A percentile compares a stretch with the other conserved stretches of the same genome.
phyloP scores from a whole-genome alignment of 2,329 filamentous ascomycete species.

The Ceratocystis cubensis region DNA sequence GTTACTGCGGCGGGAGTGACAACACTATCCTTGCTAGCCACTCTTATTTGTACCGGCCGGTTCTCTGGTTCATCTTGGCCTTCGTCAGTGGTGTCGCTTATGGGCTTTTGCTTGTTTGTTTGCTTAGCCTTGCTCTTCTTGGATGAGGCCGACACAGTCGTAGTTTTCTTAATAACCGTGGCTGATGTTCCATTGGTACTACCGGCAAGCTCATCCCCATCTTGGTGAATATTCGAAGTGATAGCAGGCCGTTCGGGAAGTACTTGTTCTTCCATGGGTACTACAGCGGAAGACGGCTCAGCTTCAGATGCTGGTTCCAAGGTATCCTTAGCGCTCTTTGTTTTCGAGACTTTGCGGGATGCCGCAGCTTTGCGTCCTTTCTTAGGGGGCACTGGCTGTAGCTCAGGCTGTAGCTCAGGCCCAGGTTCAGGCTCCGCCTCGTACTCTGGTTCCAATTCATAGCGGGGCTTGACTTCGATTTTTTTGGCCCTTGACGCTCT shows the following conservation, averaged over 20 bases:
- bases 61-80: slow-evolving; percentile 3
- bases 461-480: background rate
- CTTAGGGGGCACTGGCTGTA: slow-evolving; percentile 38
- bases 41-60: slow-evolving; percentile 15
- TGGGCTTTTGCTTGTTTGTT: slow-evolving; percentile 22
- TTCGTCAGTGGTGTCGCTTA: background rate
- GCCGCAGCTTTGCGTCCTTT: slow-evolving; percentile 40
- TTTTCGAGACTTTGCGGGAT: slow-evolving; percentile 41
- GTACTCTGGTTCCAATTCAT: background rate
- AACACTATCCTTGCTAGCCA: background rate
- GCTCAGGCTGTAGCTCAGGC: slow-evolving; percentile 21
- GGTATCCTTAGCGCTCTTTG: slow-evolving; percentile 33
- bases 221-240: slow-evolving; percentile 8
- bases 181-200: slow-evolving; percentile 35
- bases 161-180: slow-evolving; percentile 29
- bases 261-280: background rate
- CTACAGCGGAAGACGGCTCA: background rate
- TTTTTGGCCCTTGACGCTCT: slow-evolving; percentile 27
- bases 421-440: background rate
- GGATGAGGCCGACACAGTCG: slow-evolving; percentile 25
- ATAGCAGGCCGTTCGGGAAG: background rate
- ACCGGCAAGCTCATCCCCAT: slow-evolving; percentile 29
- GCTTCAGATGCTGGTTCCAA: slow-evolving; percentile 28
- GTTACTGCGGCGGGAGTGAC: background rate
- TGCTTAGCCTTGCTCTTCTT: slow-evolving; percentile 22